Percentiles rank a stretch among this genome's conserved stretches.
These are phyloP conservation scores for Teunomyces panamensis DNA, from an alignment of 805 yeast genomes.

Conservation along the genomic window DNA sequence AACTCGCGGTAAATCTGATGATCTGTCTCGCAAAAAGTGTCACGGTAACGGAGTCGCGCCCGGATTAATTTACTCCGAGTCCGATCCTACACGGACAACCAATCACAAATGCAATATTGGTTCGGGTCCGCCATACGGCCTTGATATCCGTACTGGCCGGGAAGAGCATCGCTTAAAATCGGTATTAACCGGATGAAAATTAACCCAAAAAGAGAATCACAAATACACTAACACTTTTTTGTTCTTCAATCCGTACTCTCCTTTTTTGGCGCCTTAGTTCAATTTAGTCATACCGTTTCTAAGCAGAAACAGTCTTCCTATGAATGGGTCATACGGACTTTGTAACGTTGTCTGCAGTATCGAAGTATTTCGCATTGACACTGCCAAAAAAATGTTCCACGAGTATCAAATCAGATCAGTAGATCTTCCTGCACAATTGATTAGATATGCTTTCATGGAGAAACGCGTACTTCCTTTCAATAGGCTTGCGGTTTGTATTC, in stretches of 20 bases:
- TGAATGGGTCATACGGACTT: no score
- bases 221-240: no score
- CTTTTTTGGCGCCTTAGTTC: no score
- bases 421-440: slow-evolving; percentile 1
- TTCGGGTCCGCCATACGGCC: slow-evolving; percentile 1
- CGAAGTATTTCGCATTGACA: not conserved
- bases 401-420: not conserved
- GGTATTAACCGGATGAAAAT: not conserved
- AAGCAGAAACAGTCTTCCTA: no score
- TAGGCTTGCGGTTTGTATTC: slow-evolving; percentile 51
- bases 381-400: not conserved
- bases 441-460: slow-evolving; percentile 38
- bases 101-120: not conserved
- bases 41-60: not conserved
- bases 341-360: not conserved
- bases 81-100: not conserved
- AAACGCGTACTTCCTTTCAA: slow-evolving; percentile 39
- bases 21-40: not conserved
- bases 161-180: not conserved
- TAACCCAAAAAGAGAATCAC: not conserved
- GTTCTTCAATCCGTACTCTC: no score
- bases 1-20: not conserved
- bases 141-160: not conserved
- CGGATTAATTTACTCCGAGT: not conserved
- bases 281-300: no score